Base-by-base conservation (phyloP, 2,329 filamentous ascomycete genomes). In the Colletotrichum musicola region DNA sequence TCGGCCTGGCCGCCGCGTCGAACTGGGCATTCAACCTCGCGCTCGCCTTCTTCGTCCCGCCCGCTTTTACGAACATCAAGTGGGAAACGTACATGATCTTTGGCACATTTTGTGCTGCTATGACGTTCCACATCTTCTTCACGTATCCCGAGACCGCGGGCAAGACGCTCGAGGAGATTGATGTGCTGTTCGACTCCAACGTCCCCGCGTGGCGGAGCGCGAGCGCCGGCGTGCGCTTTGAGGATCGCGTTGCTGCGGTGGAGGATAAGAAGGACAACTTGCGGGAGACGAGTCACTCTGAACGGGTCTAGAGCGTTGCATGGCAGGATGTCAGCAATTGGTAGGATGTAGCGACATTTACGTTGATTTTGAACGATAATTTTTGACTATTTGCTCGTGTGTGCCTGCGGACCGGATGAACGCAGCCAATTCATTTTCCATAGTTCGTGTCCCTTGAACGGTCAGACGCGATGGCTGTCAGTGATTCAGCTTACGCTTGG, bases 11-110 rank as follows among this genome's bases (percentile, higher is more conserved):
- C 0, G 87, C 86, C 0, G 84, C 85, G 1, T 78, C 79, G 4
- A 85, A 85, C 75, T 86, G 84, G 84, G 78, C 79, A 2, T 84
- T 85, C 76, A 85, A 85, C 73, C 84, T 85, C 63, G 84, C 83
- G 2, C 78, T 85, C 13, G 82, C 81, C 4, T 84, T 81, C 70
- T 85, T 85, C 62, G 82, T 84, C 1, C 84, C 83, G 1, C 80
- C 82, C 22, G 59, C 62, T 7, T 65, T 73, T 16, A 64, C 71
- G 16, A 69, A 71, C 9, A 73, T 74, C 10, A 69, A 72, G 9
- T 74, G 73, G 72, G 71, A 73, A 61, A 69, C 69, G 0, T 74
- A 74, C 62, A 72, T 74, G 67, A 69, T 74, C 4, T 74, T 74
- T 25, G 62, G 50, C 25, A 67, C 58, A 5, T 72, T 66, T 27